Conservation (phyloP, 2,329 filamentous ascomycete species). For the Trichophaea hybrida region DNA sequence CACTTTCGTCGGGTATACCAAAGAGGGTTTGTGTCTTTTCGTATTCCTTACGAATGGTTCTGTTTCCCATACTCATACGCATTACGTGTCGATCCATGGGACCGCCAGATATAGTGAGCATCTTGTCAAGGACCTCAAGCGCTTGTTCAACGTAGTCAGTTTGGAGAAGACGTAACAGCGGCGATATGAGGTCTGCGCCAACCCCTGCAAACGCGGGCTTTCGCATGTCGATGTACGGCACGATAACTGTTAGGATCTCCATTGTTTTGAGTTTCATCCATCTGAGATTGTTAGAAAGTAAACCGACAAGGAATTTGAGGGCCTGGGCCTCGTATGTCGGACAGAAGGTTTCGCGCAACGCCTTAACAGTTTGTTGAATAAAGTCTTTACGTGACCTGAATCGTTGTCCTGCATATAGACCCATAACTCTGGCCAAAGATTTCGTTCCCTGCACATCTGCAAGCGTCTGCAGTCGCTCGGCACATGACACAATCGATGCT, state of each 20-base stretch:
- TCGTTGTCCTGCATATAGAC: conserved; percentile 43
- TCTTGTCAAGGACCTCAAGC: conserved; percentile 78
- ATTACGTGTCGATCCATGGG: conserved; percentile 89
- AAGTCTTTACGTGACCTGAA: conserved; percentile 53
- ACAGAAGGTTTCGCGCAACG: conserved; percentile 64
- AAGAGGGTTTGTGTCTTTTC: conserved; percentile 88
- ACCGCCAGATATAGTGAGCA: conserved; percentile 84
- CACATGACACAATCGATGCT: conserved; percentile 45
- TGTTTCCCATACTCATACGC: conserved; percentile 93
- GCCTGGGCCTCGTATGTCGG: conserved; percentile 70
- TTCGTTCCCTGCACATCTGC: conserved; percentile 52
- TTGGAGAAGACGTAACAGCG: conserved; percentile 72
- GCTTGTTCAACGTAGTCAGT: conserved; percentile 91
- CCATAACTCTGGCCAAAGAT: conserved; percentile 53
- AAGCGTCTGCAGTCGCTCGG: conserved; percentile 46
- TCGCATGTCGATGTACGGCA: conserved; percentile 85
- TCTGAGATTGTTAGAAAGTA: conserved; percentile 72
- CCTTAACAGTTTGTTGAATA: conserved; percentile 54
- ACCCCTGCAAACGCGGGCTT: conserved; percentile 79
- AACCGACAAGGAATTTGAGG: conserved; percentile 77
- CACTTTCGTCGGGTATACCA: conserved; percentile 86
- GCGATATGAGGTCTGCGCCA: conserved; percentile 88
- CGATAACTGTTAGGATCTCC: conserved; percentile 69
- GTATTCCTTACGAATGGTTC: conserved; percentile 83
- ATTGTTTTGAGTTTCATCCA: conserved; percentile 93